These are phyloP conservation scores for Pterulicium gracile DNA, from an alignment of 1,284 basidiomycete genomes.

Conservation along the genomic window DNA sequence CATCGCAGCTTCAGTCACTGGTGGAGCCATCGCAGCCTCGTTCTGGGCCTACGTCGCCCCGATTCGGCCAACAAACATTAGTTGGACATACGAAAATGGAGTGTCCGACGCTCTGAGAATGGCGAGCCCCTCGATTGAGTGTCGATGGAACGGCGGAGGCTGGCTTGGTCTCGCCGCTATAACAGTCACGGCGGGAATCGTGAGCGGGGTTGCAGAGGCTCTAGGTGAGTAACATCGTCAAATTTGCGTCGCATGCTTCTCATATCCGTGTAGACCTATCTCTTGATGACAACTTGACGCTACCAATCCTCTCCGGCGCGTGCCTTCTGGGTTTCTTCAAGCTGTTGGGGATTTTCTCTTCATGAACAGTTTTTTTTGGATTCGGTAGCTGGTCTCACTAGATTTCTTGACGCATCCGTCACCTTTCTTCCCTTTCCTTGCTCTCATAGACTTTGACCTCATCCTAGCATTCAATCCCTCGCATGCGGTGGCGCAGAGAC, in stretches of 20 bases:
- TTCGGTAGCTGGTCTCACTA: too few species aligned
- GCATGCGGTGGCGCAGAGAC: too few species aligned
- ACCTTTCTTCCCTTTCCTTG: too few species aligned
- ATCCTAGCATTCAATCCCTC: too few species aligned
- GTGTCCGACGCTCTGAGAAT: constrained; percentile 15
- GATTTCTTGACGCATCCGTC: too few species aligned
- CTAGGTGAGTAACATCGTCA: constrained; percentile 54
- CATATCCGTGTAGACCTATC: constrained; percentile 53
- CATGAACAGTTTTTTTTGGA: background rate
- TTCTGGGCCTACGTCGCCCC: constrained; percentile 71
- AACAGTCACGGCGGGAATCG: constrained; percentile 56
- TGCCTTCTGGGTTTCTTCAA: constrained; percentile 69
- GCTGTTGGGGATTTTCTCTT: constrained; percentile 15
- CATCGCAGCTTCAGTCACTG: constrained; percentile 71
- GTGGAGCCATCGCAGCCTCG: constrained; percentile 57
- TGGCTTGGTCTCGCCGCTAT: constrained; percentile 48
- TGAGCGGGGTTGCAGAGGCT: constrained; percentile 79
- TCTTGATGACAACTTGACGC: constrained; percentile 87
- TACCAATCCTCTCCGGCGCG: constrained; percentile 85
- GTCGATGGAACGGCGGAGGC: constrained; percentile 16
- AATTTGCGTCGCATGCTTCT: constrained; percentile 10
- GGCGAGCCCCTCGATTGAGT: constrained; percentile 2
- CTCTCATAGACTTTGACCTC: too few species aligned
- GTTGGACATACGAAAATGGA: constrained; percentile 45
- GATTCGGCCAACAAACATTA: constrained; percentile 27